Evolutionary conservation across 352 stramenopile species (phyloP).

Genomic region (Phytophthora cryptogea): DNA sequence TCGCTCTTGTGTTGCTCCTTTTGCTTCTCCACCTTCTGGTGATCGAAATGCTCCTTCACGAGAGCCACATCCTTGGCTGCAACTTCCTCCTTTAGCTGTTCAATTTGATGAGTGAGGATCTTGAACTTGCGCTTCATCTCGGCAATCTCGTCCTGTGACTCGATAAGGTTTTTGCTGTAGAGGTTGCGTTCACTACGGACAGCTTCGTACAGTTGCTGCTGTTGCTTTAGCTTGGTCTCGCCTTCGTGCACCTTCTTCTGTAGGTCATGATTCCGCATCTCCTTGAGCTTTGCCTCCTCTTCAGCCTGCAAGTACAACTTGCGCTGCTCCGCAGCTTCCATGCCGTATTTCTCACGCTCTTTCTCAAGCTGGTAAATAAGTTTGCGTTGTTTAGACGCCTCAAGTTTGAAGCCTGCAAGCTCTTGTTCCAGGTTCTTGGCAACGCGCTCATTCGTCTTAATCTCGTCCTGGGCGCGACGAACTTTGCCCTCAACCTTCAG

Average conservation of each 20-base stretch:
- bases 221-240: constrained; percentile 95
- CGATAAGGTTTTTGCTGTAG: constrained; percentile 96
- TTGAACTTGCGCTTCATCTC: constrained; percentile 98
- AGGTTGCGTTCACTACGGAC: constrained; percentile 95
- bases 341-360: constrained; percentile 92
- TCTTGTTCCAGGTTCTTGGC: constrained; percentile 87
- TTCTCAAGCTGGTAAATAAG: constrained; percentile 93
- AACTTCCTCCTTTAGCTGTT: constrained; percentile 97
- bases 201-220: constrained; percentile 96
- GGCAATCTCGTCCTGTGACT: constrained; percentile 95
- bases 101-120: constrained; percentile 96
- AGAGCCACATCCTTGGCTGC: constrained; percentile 94
- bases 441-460: constrained; percentile 93
- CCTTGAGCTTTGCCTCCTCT: constrained; percentile 79
- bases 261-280: constrained; percentile 84
- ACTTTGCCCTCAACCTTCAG: constrained; percentile 86
- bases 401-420: constrained; percentile 79
- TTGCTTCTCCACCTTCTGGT: constrained; percentile 95
- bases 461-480: constrained; percentile 87
- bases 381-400: constrained; percentile 90
- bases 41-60: constrained; percentile 96
- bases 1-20: constrained; percentile 95
- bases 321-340: constrained; percentile 84
- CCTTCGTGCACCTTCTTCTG: constrained; percentile 90
- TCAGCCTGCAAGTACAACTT: constrained; percentile 86